Evolutionary conservation across 352 stramenopile genomes (phyloP).

Genomic region (Phytophthora fragariaefolia): DNA sequence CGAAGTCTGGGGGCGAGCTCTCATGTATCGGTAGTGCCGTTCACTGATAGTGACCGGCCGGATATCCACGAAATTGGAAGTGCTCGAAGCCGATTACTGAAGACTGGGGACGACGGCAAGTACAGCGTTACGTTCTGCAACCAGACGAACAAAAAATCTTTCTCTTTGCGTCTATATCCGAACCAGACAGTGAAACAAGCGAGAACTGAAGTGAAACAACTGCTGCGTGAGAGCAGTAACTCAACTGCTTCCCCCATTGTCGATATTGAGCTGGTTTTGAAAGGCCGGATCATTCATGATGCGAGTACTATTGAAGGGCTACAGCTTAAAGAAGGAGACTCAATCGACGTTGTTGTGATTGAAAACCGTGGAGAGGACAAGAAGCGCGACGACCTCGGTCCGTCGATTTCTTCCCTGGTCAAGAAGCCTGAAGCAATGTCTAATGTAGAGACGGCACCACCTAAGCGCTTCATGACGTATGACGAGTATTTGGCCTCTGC

Average conservation of each 20-base stretch:
- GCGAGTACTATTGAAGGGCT: constrained; percentile 51
- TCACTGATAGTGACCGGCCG: constrained; percentile 51
- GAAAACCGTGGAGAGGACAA: constrained; percentile 51
- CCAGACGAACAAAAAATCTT: constrained; percentile 70
- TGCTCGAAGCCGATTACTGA: constrained; percentile 41
- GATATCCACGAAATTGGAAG: constrained; percentile 37
- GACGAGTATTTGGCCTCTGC: constrained; percentile 79
- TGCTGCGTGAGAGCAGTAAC: constrained; percentile 55
- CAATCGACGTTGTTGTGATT: constrained; percentile 74
- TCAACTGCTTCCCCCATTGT: constrained; percentile 41
- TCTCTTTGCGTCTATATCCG: constrained; percentile 61
- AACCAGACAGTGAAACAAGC: constrained; percentile 64
- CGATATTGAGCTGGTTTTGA: constrained; percentile 70
- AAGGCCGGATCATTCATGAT: constrained; percentile 66
- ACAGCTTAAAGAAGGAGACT: constrained; percentile 67
- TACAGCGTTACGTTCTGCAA: constrained; percentile 71
- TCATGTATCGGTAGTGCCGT: constrained; percentile 65
- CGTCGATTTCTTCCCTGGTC: constrained; percentile 30
- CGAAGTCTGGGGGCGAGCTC: constrained; percentile 26
- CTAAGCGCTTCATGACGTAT: constrained; percentile 83
- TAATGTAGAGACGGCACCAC: constrained; percentile 32
- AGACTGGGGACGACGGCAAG: constrained; percentile 60
- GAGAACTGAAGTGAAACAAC: constrained; percentile 60
- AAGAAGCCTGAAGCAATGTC: constrained; percentile 41
- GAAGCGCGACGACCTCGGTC: constrained; percentile 32